Evolutionary conservation across 1,284 basidiomycete species (phyloP).

Genomic region (Microbotryum saponariae): DNA sequence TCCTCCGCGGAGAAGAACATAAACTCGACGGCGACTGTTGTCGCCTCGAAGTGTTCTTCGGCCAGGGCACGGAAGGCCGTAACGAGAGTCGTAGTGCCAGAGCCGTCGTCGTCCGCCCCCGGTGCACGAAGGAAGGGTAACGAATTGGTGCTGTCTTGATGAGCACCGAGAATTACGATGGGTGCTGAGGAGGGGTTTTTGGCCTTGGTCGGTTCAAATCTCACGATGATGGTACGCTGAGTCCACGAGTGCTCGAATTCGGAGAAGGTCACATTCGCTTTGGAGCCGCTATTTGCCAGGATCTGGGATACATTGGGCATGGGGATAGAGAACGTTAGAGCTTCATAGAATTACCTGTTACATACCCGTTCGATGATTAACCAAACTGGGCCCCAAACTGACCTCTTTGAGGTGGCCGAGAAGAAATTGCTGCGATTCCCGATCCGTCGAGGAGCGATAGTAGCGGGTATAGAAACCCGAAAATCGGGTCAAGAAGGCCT

Average conservation of each 20-base stretch:
- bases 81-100: conserved; percentile 83
- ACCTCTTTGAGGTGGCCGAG: conserved; percentile 56
- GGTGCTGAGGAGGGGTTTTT: conserved; percentile 12
- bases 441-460: conserved; percentile 59
- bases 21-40: conserved; percentile 70
- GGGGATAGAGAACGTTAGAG: no score
- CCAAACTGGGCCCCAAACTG: background rate
- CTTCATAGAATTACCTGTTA: no score
- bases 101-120: conserved; percentile 75
- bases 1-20: conserved; percentile 52
- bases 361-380: background rate
- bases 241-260: conserved; percentile 87
- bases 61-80: conserved; percentile 78
- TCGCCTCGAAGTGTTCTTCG: conserved; percentile 64
- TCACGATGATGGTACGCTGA: conserved; percentile 74
- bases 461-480: conserved; percentile 43
- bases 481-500: conserved; percentile 21
- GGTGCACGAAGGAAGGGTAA: conserved; percentile 78
- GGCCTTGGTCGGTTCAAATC: conserved; percentile 42
- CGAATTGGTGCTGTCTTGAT: conserved; percentile 79
- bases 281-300: background rate
- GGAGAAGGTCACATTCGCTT: conserved; percentile 43
- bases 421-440: conserved; percentile 69
- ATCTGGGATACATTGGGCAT: background rate
- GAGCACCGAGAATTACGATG: conserved; percentile 58